Base-by-base conservation (phyloP, 139 green algal genomes). In the Yamagishiella unicocca region DNA sequence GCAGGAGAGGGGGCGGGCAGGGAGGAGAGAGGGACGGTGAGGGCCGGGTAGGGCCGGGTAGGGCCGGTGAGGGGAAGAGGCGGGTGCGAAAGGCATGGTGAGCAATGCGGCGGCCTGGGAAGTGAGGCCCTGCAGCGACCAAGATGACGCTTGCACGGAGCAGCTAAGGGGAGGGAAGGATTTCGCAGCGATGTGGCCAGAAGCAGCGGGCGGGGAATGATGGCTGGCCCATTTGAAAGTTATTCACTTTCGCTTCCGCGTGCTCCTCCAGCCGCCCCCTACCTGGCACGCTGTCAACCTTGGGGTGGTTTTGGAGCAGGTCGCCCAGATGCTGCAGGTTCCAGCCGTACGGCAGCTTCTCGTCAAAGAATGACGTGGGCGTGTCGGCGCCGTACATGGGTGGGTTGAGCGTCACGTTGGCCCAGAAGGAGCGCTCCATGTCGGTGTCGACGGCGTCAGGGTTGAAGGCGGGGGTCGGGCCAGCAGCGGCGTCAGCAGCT, bases 301-400 rank as follows among this genome's bases (percentile, higher is more conserved):
- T 40, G 1, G 62, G n/a, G 25, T 88, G 58, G 37, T 10, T 84
- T 77, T 88, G 82, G 27, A 95, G 91, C 72, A 95, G 86, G 88
- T 88, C 81, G 74, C 71, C 88, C 67, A 96, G 80, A 89, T 94
- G 64, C 12, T 87, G 58, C 79, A 96, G 81, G 87, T 95, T 95
- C 94, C 94, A 96, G 45, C 94, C 94, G 74, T 93, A 95, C 24
- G 90, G 80, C 78, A 96, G 85, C 58, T 94, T 91, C 29, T 90
- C 61, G 74, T 96, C 94, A 73, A 96, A 96, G 68, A 96, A 94
- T 0, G 88, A 94, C 31, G 88, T 70, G 22, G 94, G 94, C 27
- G 93, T 96, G 91, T 96, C 94, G 33, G 81, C 81, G 33, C 81
- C 81, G 67, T 87, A 95, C 81, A 95, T 64, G 0, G 93, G 93